Percentiles rank a stretch among this genome's conserved stretches.
Evolutionary conservation across 768 basidiomycete species (phyloP).

Genomic region (Tylopilus sp.): DNA sequence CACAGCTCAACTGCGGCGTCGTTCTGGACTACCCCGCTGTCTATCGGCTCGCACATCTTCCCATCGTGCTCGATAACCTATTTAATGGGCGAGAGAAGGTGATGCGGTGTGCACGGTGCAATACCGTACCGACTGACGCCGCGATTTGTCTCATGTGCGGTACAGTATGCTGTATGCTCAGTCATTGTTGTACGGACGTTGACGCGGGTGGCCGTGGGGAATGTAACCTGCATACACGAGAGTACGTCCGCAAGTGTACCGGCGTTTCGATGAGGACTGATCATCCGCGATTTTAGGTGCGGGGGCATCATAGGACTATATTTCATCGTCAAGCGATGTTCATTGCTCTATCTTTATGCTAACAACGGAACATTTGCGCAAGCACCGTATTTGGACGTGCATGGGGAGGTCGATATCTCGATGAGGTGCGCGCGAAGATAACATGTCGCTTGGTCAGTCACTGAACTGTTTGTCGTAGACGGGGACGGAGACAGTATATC

Average conservation of each 20-base stretch:
- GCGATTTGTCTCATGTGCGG: conserved; percentile 94
- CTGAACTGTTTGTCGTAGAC: conserved; percentile 41
- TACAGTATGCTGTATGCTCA: conserved; percentile 81
- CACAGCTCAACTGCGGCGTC: conserved; percentile 77
- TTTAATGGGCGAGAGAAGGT: conserved; percentile 73
- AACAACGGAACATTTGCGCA: conserved; percentile 85
- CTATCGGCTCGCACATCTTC: conserved; percentile 82
- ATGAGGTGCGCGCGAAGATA: conserved; percentile 61
- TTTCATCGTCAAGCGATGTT: conserved; percentile 89
- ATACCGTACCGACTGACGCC: conserved; percentile 75
- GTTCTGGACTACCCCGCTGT: conserved; percentile 77
- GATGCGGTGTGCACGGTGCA: conserved; percentile 73
- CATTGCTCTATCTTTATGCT: conserved; percentile 84
- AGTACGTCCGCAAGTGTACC: conserved; percentile 43
- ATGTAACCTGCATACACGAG: conserved; percentile 92
- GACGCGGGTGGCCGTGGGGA: conserved; percentile 66
- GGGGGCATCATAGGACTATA: conserved; percentile 87
- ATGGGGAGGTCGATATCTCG: conserved; percentile 89
- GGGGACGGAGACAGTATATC: conserved; percentile 84
- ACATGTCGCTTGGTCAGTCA: background rate
- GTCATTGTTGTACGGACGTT: conserved; percentile 82
- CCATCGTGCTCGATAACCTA: conserved; percentile 76
- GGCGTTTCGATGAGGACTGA: background rate
- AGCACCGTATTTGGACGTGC: conserved; percentile 90
- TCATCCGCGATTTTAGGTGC: conserved; percentile 52